Evolutionary conservation across 257 asterid species (phyloP), one percentile per base, ranked within the genome.

Genomic region (Forsythia suspensa): DNA sequence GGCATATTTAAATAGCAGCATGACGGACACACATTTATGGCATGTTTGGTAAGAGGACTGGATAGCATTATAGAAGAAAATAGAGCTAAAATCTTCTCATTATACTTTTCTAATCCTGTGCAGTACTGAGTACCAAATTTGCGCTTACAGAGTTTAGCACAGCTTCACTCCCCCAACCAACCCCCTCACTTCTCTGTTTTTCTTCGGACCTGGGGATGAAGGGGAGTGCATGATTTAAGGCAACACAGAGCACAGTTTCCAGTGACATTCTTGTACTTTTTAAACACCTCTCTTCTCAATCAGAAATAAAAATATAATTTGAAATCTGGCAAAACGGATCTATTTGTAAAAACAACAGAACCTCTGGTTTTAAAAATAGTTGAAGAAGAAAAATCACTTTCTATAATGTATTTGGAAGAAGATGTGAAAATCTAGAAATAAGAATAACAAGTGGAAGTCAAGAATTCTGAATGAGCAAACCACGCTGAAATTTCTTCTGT

Each of bases 1-100:
- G 44, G 52, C 70, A 75, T 42, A 78, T 79, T 84, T 43, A 29
- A 86, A 59, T 46, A 76, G 68, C 79, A 74, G 68, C 79, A 74
- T 21, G 67, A 36, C 34, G 21, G 63, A 7, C 44, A 67, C 71
- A 48, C 42, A 70, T 41, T 46, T 59, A 20, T 21, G 59, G 67
- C 8, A 20, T 59, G 67, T 59, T 59, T 20, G 10, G 67, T n/a
- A 7, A 4, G 21, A 52, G 63, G 6, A 52, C 16, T 52, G 5
- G 63, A n/a, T 57, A 20, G 29, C 29, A 16, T 18, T 57, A n/a
- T 15, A 39, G 72, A 34, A 21, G 76, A 55, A 21, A 61, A 63
- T 11, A 43, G 6, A 51, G 66, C 29, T 24, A 15, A 59, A 52
- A 43, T 29, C 34, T 29, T 29, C 34, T 29, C 34, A 29, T 29